Base-by-base conservation (phyloP, 306 rosid species). In the Acacia melanoxylon region DNA sequence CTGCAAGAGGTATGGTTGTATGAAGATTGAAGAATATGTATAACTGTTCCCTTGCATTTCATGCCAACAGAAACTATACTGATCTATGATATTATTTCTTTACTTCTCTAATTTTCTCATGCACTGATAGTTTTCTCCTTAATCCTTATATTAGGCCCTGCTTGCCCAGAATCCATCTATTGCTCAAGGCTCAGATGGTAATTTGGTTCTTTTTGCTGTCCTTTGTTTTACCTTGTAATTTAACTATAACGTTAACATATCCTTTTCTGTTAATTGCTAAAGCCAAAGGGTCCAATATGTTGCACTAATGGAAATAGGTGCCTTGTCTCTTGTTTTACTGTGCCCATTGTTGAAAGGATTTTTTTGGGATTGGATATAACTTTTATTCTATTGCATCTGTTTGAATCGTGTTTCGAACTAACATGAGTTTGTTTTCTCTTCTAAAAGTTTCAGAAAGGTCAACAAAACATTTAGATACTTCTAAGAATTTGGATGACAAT, bases 1-100 rank as follows among this genome's bases (percentile, higher is more conserved):
- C 92, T 93, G 65, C 93, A 93, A 83, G 91, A 95, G 93, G 99
- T 95, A 68, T 33, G 46, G 0, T 33, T 78, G 61, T 82, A 80
- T 54, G 10, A 62, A 40, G 54, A 20, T 40, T 66, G 40, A 41
- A 49, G 25, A 66, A 45, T 17, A 59, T 16, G 40, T 31, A 12
- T 41, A 54, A 27, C 27, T 68, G 37, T 33, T 35, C 40, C 68
- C 40, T 58, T 78, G 19, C 59, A 63, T 74, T 69, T 78, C 20
- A 44, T 15, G 35, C 73, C 45, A 20, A 24, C 16, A 31, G 75
- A 27, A 22, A 73, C 35, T 69, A 68, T 25, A 79, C 19, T 78
- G 79, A 35, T 72, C 20, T 77, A 49, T 25, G 62, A 22, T 24
- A 77, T 54, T 80, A 70, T 54, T 61, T 76, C 68, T 75, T 25